Percentiles rank a stretch among this genome's conserved stretches.
Conservation (phyloP, 2,329 filamentous ascomycete species). For the Dactylellina parvicollis region DNA sequence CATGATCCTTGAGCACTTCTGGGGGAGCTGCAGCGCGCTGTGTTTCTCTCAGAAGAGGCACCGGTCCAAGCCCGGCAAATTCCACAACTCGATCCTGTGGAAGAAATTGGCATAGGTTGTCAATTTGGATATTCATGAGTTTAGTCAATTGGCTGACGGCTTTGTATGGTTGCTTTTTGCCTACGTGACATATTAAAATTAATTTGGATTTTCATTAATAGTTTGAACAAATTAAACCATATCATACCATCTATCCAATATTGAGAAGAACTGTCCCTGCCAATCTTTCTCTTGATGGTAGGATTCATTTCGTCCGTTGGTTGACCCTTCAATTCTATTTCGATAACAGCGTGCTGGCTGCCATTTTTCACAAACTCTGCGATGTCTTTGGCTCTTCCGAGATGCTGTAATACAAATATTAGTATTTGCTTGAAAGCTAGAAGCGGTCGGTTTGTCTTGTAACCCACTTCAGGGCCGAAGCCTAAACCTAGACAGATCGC, state of each 20-base stretch:
- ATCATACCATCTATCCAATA: conserved; percentile 78
- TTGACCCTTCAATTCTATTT: conserved; percentile 84
- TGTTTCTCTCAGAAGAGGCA: conserved; percentile 85
- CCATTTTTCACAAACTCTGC: conserved; percentile 95
- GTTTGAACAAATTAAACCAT: background rate
- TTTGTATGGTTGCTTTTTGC: conserved; percentile 32
- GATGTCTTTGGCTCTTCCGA: conserved; percentile 84
- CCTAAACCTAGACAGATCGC: conserved; percentile 94
- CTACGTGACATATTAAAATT: conserved; percentile 2
- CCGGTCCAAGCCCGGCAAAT: conserved; percentile 83
- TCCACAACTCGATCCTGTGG: conserved; percentile 96
- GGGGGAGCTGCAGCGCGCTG: conserved; percentile 85
- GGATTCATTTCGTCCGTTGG: conserved; percentile 72
- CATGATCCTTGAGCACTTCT: conserved; percentile 82
- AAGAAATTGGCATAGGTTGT: conserved; percentile 96
- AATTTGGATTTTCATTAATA: background rate
- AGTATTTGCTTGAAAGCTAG: background rate
- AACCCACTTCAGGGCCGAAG: conserved; percentile 73
- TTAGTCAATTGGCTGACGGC: conserved; percentile 67
- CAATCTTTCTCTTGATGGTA: conserved; percentile 79
- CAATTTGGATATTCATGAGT: conserved; percentile 87
- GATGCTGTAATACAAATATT: conserved; percentile 65
- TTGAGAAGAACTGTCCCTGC: conserved; percentile 81
- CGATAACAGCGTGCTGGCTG: conserved; percentile 78
- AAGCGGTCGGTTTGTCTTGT: conserved; percentile 10